These are phyloP conservation scores for Arthroderma sp. DNA, from an alignment of 2,329 filamentous ascomycete genomes.

Conservation along the genomic window DNA sequence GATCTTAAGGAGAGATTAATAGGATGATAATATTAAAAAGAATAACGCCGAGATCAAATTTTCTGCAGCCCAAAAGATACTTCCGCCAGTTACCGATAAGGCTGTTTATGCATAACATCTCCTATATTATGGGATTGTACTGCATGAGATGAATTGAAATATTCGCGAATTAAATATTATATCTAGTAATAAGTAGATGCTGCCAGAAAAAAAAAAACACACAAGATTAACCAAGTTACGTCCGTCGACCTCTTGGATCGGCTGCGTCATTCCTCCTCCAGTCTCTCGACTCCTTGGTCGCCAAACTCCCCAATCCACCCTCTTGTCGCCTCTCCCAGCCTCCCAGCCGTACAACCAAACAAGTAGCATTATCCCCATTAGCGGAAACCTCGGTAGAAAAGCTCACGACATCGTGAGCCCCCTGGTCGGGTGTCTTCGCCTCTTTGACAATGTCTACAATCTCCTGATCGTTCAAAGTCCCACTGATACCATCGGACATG, in stretches of 20 bases:
- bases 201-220: conserved; percentile 1
- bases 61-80: too few relatives aligned
- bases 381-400: conserved; percentile 76
- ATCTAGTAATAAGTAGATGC: too few relatives aligned
- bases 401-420: conserved; percentile 60
- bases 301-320: conserved; percentile 75
- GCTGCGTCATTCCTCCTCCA: conserved; percentile 66
- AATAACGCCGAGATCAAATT: too few relatives aligned
- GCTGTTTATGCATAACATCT: too few relatives aligned
- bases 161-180: too few relatives aligned
- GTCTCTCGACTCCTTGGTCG: conserved; percentile 83
- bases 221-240: conserved; percentile 14
- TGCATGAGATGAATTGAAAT: too few relatives aligned
- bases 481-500: conserved; percentile 78
- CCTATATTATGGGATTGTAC: too few relatives aligned
- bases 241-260: conserved; percentile 61
- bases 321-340: conserved; percentile 55
- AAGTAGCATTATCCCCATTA: conserved; percentile 52
- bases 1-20: too few relatives aligned
- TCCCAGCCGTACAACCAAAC: conserved; percentile 48
- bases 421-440: conserved; percentile 78
- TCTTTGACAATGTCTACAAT: conserved; percentile 95
- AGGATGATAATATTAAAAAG: too few relatives aligned
- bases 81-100: too few relatives aligned
- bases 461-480: conserved; percentile 78